phyloP scores from a whole-genome alignment of 768 basidiomycete species.

The Clavulina sp. region DNA sequence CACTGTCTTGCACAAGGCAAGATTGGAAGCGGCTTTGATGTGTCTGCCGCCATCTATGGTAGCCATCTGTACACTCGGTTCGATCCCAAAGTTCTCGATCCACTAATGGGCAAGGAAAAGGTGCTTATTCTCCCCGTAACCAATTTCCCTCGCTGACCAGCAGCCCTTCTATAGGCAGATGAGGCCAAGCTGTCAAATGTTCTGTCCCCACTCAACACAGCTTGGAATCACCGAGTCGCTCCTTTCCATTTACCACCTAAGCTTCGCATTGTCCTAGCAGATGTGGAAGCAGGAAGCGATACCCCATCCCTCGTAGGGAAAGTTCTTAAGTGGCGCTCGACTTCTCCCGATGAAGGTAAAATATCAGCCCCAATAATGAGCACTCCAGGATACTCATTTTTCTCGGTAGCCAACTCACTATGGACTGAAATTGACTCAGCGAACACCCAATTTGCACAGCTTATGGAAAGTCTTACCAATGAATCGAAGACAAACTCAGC shows the following conservation, averaged over 20 bases:
- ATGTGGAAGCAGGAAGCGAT: constrained; percentile 90
- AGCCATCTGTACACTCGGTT: constrained; percentile 89
- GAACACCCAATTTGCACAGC: constrained; percentile 11
- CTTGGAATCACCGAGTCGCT: constrained; percentile 56
- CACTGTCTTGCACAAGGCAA: constrained; percentile 97
- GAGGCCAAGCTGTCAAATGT: constrained; percentile 20
- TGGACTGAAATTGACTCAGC: constrained; percentile 13
- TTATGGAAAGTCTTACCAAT: too few species aligned
- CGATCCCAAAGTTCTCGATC: constrained; percentile 47
- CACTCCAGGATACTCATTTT: neutral
- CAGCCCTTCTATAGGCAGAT: neutral
- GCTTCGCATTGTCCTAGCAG: constrained; percentile 75
- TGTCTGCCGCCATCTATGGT: constrained; percentile 84
- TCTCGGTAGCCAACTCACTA: constrained; percentile 9
- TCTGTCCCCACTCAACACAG: constrained; percentile 43
- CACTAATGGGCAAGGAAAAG: constrained; percentile 39
- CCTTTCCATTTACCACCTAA: constrained; percentile 71
- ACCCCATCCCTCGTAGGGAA: constrained; percentile 87
- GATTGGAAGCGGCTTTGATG: constrained; percentile 94
- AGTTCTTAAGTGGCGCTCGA: constrained; percentile 77
- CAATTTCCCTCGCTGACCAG: too few species aligned
- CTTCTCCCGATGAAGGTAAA: constrained; percentile 38
- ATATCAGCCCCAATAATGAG: neutral
- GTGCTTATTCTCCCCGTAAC: neutral
- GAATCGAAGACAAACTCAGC: too few species aligned